Evolutionary conservation across 2,329 filamentous ascomycete species (phyloP).

Genomic region (Emmonsiellopsis sp.): DNA sequence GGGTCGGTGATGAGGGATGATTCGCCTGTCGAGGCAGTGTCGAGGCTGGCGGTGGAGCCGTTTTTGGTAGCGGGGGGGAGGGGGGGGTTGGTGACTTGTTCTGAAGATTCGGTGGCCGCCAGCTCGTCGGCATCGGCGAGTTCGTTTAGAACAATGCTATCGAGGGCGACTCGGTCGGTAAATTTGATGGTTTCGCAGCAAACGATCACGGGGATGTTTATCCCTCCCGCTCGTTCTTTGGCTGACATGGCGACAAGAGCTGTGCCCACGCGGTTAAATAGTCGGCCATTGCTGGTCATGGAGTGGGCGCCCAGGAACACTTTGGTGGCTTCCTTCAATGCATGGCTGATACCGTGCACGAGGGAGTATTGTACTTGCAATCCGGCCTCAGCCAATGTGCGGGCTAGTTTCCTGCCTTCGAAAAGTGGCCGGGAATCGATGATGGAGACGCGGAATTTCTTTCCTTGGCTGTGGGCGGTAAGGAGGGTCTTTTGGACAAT

Average conservation of each 20-base stretch:
- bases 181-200: slow-evolving; percentile 96
- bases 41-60: neutral
- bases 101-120: slow-evolving; percentile 17
- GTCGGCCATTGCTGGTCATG: slow-evolving; percentile 88
- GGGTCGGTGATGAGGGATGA: slow-evolving; percentile 13
- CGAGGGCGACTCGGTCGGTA: slow-evolving; percentile 76
- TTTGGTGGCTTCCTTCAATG: slow-evolving; percentile 61
- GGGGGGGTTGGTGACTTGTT: slow-evolving; percentile 8
- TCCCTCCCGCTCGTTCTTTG: slow-evolving; percentile 45
- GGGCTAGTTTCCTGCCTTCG: slow-evolving; percentile 63
- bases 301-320: slow-evolving; percentile 83
- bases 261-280: slow-evolving; percentile 83
- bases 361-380: slow-evolving; percentile 74
- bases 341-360: slow-evolving; percentile 66
- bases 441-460: slow-evolving; percentile 72
- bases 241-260: slow-evolving; percentile 80
- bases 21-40: neutral
- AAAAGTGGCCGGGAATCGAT: slow-evolving; percentile 68
- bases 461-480: slow-evolving; percentile 60
- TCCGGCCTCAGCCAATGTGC: slow-evolving; percentile 58
- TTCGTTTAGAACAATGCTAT: slow-evolving; percentile 92
- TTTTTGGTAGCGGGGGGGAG: slow-evolving; percentile 1
- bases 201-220: slow-evolving; percentile 72
- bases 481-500: slow-evolving; percentile 78
- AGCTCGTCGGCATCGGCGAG: slow-evolving; percentile 68